Percentiles rank a stretch among this genome's conserved stretches.
These are phyloP conservation scores for Yamadazyma atlantica DNA, from an alignment of 1,139 yeast species.

Conservation along the genomic window DNA sequence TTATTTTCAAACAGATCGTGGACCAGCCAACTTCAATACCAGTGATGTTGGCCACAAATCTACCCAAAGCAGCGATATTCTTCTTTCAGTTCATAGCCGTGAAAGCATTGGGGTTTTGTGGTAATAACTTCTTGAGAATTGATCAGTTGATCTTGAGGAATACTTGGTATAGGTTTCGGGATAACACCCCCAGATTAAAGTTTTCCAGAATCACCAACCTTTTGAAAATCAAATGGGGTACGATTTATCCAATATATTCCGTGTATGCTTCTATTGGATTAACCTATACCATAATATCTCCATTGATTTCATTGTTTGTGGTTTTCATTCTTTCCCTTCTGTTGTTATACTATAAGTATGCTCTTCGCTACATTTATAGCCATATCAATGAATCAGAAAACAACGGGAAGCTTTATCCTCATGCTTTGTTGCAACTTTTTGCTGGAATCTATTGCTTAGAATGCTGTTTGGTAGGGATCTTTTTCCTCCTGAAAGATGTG, in stretches of 20 bases:
- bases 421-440: slow-evolving; percentile 71
- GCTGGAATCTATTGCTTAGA: slow-evolving; percentile 82
- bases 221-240: slow-evolving; percentile 67
- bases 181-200: slow-evolving; percentile 61
- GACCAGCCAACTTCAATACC: slow-evolving; percentile 76
- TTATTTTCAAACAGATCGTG: slow-evolving; percentile 61
- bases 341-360: slow-evolving; percentile 67
- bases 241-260: slow-evolving; percentile 72
- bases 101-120: slow-evolving; percentile 72
- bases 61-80: slow-evolving; percentile 82
- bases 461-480: slow-evolving; percentile 71
- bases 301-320: slow-evolving; percentile 67
- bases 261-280: slow-evolving; percentile 76
- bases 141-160: slow-evolving; percentile 43
- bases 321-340: slow-evolving; percentile 57
- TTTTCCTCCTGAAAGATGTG: slow-evolving; percentile 55
- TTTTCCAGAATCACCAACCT: slow-evolving; percentile 44
- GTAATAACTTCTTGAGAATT: slow-evolving; percentile 61
- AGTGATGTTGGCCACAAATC: slow-evolving; percentile 63
- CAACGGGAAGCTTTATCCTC: slow-evolving; percentile 67
- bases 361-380: slow-evolving; percentile 54
- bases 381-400: slow-evolving; percentile 59
- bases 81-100: slow-evolving; percentile 72
- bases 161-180: slow-evolving; percentile 37
- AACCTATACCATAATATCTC: slow-evolving; percentile 75